Evolutionary conservation across 164 flowering plant species (phyloP), one percentile per base, ranked within the genome.

Genomic region (Umbilicus rupestris): DNA sequence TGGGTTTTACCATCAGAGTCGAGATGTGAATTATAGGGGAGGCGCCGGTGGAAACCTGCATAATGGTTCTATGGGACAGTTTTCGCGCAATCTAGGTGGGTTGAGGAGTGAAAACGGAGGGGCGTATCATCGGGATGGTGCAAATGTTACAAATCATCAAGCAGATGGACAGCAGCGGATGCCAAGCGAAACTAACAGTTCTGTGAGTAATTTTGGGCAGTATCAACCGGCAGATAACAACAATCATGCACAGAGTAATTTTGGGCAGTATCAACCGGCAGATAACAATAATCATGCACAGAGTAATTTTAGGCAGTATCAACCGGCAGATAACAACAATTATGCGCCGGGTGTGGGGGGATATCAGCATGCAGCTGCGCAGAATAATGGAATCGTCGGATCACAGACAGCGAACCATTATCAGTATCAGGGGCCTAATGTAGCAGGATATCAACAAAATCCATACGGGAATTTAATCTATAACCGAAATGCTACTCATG

Each of bases 381-480:
- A 52, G 58, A 30, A 52, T 1, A 52, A 52, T 10, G 58, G 58
- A 22, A 52, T 24, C 24, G 28, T 52, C 24, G 30, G 58, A 22
- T 52, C 30, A 24, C 58, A 22, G 10, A 52, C 58, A 9, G 58
- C 15, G 14, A 22, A 52, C 58, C 30, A 24, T 22, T 52, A 52
- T 52, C 29, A 52, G 11, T 52, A 20, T 52, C 58, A 9, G 30
- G 30, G 58, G 30, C 24, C 29, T 52, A 52, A 24, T 52, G 31
- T 24, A 7, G 30, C 29, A 52, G 58, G 16, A 52, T 52, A 24
- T 55, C 60, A 55, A 33, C 60, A 55, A 55, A 55, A 55, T 55
- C 60, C 60, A 11, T 55, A 55, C 15, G 55, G 24, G 55, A 55
- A 55, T 55, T 55, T 55, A 28, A 55, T 55, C 33, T 28, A 55